Conservation (phyloP, 1,284 basidiomycete genomes). For the Stygiomarasmius scandens region DNA sequence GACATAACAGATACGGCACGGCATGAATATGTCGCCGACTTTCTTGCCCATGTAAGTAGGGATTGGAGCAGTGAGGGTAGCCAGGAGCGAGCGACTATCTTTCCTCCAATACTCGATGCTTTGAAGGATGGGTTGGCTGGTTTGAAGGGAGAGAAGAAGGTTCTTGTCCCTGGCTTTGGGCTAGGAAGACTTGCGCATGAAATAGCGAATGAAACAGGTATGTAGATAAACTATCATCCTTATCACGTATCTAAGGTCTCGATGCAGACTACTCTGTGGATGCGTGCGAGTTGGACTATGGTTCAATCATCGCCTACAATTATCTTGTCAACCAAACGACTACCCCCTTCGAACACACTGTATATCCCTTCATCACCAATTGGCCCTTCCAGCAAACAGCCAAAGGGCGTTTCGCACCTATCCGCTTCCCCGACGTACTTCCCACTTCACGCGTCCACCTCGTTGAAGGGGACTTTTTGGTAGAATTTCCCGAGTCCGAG, state of each 20-base stretch:
- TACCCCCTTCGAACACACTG: slow-evolving; percentile 44
- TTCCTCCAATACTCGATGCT: slow-evolving; percentile 55
- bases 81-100: slow-evolving; percentile 52
- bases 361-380: slow-evolving; percentile 66
- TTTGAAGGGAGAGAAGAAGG: slow-evolving; percentile 36
- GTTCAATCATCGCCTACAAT: slow-evolving; percentile 49
- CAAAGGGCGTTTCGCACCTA: slow-evolving; percentile 49
- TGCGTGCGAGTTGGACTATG: slow-evolving; percentile 67
- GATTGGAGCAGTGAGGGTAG: slow-evolving; percentile 66
- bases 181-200: slow-evolving; percentile 70
- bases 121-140: slow-evolving; percentile 26
- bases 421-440: slow-evolving; percentile 61
- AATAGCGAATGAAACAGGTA: slow-evolving; percentile 29
- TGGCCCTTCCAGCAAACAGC: slow-evolving; percentile 67
- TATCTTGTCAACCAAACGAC: slow-evolving; percentile 57
- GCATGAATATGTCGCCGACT: slow-evolving; percentile 42
- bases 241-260: slow-evolving; percentile 42
- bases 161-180: slow-evolving; percentile 67
- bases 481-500: slow-evolving; percentile 24
- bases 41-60: slow-evolving; percentile 66
- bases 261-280: slow-evolving; percentile 46
- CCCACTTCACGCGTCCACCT: slow-evolving; percentile 45
- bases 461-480: slow-evolving; percentile 57
- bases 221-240: not conserved
- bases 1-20: not conserved